These are phyloP conservation scores for Colletotrichum plurivorum DNA, from an alignment of 2,329 filamentous ascomycete genomes.

Conservation along the genomic window DNA sequence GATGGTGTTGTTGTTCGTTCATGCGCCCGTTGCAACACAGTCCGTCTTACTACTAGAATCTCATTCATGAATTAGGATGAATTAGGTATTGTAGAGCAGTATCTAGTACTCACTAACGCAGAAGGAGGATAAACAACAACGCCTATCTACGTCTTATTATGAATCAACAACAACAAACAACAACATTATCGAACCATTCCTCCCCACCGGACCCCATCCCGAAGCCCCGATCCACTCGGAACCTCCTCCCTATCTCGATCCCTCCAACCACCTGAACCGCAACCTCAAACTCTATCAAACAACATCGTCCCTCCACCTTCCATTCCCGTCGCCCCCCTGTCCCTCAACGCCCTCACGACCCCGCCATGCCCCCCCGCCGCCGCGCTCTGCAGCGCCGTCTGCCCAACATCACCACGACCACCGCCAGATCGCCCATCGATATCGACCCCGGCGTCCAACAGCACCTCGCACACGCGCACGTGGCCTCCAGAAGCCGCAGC, in stretches of 20 bases:
- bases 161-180: neutral
- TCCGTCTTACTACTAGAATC: neutral
- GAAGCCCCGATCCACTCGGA: too few relatives aligned
- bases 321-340: constrained; percentile 49
- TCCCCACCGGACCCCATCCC: too few relatives aligned
- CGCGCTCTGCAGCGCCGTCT: constrained; percentile 52
- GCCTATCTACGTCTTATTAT: neutral
- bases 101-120: too few relatives aligned
- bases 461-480: constrained; percentile 43
- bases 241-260: constrained; percentile 6
- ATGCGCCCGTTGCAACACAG: constrained; percentile 16
- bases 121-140: neutral
- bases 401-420: constrained; percentile 36
- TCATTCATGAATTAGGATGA: neutral
- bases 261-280: neutral
- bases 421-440: constrained; percentile 52
- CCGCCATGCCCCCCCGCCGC: constrained; percentile 54
- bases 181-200: neutral
- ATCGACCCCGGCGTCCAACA: constrained; percentile 53
- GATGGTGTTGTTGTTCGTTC: constrained; percentile 17
- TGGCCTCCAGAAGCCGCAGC: constrained; percentile 36
- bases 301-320: constrained; percentile 35
- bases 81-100: too few relatives aligned
- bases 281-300: constrained; percentile 24
- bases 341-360: constrained; percentile 56